Conservation (phyloP, 164 flowering plant genomes). For the Akebia trifoliata region DNA sequence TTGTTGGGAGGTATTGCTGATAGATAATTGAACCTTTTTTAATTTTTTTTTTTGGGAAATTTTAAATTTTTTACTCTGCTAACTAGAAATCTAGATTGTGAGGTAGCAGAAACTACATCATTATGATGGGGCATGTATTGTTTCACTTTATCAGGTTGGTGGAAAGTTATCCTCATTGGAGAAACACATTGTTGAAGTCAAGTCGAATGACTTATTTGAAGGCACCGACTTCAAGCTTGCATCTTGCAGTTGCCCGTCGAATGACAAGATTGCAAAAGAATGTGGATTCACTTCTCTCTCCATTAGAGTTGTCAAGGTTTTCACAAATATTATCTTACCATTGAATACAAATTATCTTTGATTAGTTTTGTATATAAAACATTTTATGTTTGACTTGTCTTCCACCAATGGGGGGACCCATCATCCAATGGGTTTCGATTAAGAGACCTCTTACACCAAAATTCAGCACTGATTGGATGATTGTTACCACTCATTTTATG, state of each 20-base stretch:
- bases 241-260: constrained; percentile 45
- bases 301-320: constrained; percentile 79
- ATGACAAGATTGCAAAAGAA: constrained; percentile 62
- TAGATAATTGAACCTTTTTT: too few species aligned
- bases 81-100: too few species aligned
- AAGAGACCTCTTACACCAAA: too few species aligned
- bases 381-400: background rate
- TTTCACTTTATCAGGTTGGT: constrained; percentile 56
- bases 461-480: too few species aligned
- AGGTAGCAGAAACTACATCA: too few species aligned
- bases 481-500: too few species aligned
- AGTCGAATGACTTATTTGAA: constrained; percentile 49
- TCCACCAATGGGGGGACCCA: too few species aligned
- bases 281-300: constrained; percentile 93
- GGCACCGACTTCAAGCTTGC: constrained; percentile 99
- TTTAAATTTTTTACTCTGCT: too few species aligned
- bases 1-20: too few species aligned
- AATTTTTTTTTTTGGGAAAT: too few species aligned
- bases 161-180: constrained; percentile 58
- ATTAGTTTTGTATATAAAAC: background rate
- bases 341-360: background rate
- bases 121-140: too few species aligned
- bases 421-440: too few species aligned
- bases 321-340: background rate
- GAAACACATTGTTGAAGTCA: constrained; percentile 61